Evolutionary conservation across 106 monocot genomes (phyloP), one percentile per base, ranked within the genome.

Genomic region (Allium sativum): DNA sequence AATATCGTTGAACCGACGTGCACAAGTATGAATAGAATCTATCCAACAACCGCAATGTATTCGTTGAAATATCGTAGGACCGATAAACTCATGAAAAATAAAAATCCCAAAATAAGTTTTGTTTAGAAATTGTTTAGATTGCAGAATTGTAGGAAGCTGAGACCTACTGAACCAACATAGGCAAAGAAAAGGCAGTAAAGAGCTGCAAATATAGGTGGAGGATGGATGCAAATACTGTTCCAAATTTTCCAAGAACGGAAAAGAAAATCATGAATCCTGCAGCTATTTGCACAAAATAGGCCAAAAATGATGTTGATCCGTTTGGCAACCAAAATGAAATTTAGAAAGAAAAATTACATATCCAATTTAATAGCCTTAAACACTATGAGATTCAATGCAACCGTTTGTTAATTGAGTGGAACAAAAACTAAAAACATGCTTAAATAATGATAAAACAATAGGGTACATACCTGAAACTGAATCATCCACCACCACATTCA

Each of bases 21-120:
- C 62, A 21, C 59, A 21, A 44, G 82, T 83, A 62, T 78, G 82
- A 21, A 75, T 68, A 9, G 82, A 74, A 44, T 71, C 78, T 74
- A 82, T 21, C 82, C 74, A 42, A 78, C 82, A 42, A 78, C 82
- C 0, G 82, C 56, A 12, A 78, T 78, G 66, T 82, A 82, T 68
- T 82, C 82, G n/a, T 82, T 82, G 64, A 82, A 82, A 74, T 82
- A 82, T 18, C 78, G 82, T 10, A 78, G 82, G 45, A 82, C 67
- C 0, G 82, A 82, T 44, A 82, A 54, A 40, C 77, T 78, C 74
- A 82, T 67, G 70, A 82, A 82, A 44, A 82, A 13, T 4, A 78
- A 82, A 57, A 82, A 74, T 1, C 82, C 82, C 0, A 82, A 44
- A 56, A 82, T 82, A 62, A 82, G 78, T 60, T 77, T 78, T 42